Evolutionary conservation across 73 alveolate species (phyloP).

Genomic region (Paramecium biaurelia): DNA sequence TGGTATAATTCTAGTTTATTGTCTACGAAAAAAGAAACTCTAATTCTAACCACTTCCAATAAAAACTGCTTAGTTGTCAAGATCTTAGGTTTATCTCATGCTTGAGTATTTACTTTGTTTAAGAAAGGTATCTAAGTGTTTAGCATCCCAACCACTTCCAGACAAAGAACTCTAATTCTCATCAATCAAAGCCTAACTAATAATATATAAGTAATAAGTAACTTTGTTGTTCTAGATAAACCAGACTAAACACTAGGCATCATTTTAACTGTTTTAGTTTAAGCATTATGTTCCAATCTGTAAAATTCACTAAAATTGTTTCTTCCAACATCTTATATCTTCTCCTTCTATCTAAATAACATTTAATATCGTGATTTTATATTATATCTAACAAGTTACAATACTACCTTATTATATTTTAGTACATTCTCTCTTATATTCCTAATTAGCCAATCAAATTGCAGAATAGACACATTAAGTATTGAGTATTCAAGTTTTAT

Average conservation of each 20-base stretch:
- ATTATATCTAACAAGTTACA: not conserved
- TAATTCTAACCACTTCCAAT: slow-evolving; percentile 32
- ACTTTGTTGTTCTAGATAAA: not conserved
- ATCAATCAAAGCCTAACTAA: not conserved
- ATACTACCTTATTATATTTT: not conserved
- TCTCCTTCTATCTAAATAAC: slow-evolving; percentile 8
- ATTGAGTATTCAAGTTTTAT: not conserved
- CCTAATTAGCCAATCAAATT: slow-evolving; percentile 16
- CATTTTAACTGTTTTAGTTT: not conserved
- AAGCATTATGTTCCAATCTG: not conserved
- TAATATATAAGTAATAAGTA: not conserved
- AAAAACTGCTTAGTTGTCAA: not conserved
- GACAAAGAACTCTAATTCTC: not conserved
- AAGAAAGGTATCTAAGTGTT: slow-evolving; percentile 15
- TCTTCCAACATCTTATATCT: not conserved
- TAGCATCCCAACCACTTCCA: not conserved
- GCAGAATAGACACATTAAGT: not conserved
- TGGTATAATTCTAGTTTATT: not conserved
- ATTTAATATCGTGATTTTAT: not conserved
- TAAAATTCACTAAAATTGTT: not conserved
- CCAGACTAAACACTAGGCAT: not conserved
- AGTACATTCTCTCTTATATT: not conserved
- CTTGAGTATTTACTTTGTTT: not conserved
- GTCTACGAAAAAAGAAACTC: slow-evolving; percentile 21
- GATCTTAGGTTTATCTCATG: not conserved